Evolutionary conservation across 129 eudicot species (phyloP), one percentile per base, ranked within the genome.

Genomic region (Centaurea solstitialis): DNA sequence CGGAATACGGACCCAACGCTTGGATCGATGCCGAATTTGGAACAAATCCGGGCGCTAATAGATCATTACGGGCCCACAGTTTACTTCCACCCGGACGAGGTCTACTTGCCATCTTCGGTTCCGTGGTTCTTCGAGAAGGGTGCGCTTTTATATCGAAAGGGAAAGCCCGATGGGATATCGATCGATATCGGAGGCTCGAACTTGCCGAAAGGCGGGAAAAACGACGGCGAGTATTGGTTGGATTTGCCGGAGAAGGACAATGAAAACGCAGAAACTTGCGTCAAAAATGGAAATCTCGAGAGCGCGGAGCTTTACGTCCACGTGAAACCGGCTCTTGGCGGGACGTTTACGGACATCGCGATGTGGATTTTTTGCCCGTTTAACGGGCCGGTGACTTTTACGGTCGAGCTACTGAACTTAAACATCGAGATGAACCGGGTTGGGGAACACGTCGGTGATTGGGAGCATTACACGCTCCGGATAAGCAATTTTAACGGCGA

Each of bases 341-440:
- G 99, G 11, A 91, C 90, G 21, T 92, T 89, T 73, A 95, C 98
- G 0, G 99, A 95, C 69, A 91, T 95, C 1, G 99, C 80, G 3
- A 88, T 95, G 93, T 95, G 99, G 99, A 81, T 95, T 1, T 95
- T 95, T 80, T 95, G 98, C 80, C 99, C 99, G 0, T 95, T 95
- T 82, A 95, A 95, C 45, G 99, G 99, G 23, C 93, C 99, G 0
- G 82, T 92, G 5, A 85, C 99, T 24, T 72, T 95, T 7, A 95
- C 94, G 62, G 86, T 84, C 0, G 97, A 92, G 77, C 12, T 82
- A 18, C n/a, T 87, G 50, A 91, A 73, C 39, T 8, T 87, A 39
- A 91, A 73, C 68, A 76, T 91, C 8, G 76, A 87, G 28, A 70
- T 95, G 83, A 66, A 70, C 40, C 80, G 69, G 53, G 77, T 93